Percentiles rank a stretch among this genome's conserved stretches.
Evolutionary conservation across 257 asterid genomes (phyloP).

Genomic region (Solanum bukasovii): DNA sequence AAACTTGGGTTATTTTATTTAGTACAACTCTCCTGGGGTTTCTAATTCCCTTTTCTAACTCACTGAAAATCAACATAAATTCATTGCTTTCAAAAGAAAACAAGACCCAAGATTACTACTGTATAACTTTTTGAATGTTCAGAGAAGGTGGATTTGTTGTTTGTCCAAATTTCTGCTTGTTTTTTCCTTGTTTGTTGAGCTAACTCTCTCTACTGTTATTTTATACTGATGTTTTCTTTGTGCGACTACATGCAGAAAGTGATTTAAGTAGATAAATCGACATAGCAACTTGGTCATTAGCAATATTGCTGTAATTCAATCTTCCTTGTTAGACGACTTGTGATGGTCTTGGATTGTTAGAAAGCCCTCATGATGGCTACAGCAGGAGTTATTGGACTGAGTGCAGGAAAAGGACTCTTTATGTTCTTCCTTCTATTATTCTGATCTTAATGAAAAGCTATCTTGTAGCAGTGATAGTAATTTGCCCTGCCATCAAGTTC

Average conservation of each 20-base stretch:
- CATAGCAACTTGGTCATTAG: not conserved
- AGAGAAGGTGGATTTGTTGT: not conserved
- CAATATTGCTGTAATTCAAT: not conserved
- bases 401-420: conserved; percentile 62
- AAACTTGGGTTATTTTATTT: not conserved
- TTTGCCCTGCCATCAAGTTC: conserved; percentile 14
- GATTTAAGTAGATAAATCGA: not conserved
- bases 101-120: not conserved
- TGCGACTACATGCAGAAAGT: not conserved
- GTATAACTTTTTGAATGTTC: not conserved
- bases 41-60: not conserved
- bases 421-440: conserved; percentile 42
- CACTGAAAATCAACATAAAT: not conserved
- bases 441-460: conserved; percentile 56
- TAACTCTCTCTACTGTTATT: not conserved
- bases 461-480: conserved; percentile 14
- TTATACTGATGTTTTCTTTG: not conserved
- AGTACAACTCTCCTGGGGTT: not conserved
- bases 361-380: conserved; percentile 48
- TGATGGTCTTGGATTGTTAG: conserved; percentile 23
- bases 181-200: not conserved
- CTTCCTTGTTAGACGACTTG: conserved; percentile 12
- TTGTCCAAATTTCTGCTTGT: not conserved
- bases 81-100: not conserved
- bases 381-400: conserved; percentile 66